Evolutionary conservation across 306 rosid genomes (phyloP), one percentile per base, ranked within the genome.

Genomic region (Acacia confusa): DNA sequence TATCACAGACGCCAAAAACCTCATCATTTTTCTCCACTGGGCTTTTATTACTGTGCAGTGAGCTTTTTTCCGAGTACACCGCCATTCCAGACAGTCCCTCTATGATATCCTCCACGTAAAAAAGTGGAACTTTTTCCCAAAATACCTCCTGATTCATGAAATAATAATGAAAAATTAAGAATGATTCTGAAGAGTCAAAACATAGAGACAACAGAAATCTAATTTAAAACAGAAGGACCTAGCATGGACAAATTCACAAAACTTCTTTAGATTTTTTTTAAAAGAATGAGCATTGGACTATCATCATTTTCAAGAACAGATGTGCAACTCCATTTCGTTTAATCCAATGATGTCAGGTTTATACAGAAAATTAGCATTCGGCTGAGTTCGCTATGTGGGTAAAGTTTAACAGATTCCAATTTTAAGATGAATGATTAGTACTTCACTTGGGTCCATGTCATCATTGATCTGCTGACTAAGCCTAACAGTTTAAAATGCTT

Each of bases 241-340:
- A 76, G 68, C 70, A 72, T n/a, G 38, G 73, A 43, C 20, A 82
- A 82, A 34, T 53, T 47, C 48, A 76, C 57, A 60, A 73, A 50
- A 41, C 32, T 17, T 72, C 47, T 27, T 57, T 78, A 22, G 55
- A 78, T 25, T 44, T 28, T 44, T 28, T 76, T 57, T 50, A 43
- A 53, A 77, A 57, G 70, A 70, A 48, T 22, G 41, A 72, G 11
- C 40, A 43, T 52, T 4, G 69, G 38, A 30, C 0, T 0, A n/a
- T 55, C 6, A 66, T 45, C 20, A 14, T 27, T 57, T 72, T 4
- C 30, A 57, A 55, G 70, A 45, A 20, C 57, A 57, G 38, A 81
- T 72, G 63, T 1, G 44, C 27, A 66, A 72, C 14, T 53, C 69
- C 47, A 70, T 64, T 50, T 28, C 58, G 13, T 70, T 38, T 78